Base-by-base conservation (phyloP, 1,284 basidiomycete genomes). In the Calocybe gambosa region DNA sequence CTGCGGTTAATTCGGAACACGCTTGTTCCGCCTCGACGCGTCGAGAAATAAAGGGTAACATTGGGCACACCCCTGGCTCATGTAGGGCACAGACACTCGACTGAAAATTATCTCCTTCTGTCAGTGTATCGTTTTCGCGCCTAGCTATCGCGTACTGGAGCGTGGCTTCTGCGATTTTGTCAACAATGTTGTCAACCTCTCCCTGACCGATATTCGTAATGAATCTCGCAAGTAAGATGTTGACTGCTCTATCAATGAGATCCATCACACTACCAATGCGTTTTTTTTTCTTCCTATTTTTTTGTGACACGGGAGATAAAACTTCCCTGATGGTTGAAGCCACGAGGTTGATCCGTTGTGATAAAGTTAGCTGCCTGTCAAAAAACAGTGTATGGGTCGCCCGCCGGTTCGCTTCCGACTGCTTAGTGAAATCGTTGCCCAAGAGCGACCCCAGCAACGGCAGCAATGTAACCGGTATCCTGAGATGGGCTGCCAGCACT, bases 361-460 rank as follows among this genome's bases (percentile, higher is more conserved):
- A 64, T 18, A 70, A 60, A 0, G 74, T 74, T 20, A 80, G 62
- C n/a, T 68, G 65, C 36, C 74, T 69, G 34, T 85, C 79, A 56
- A 89, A 89, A 61, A 89, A 86, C 16, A 85, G 57, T 0, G 66
- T 70, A 56, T 80, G 82, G n/a, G 77, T 64, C 49, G 74, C 76
- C 45, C 66, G 69, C 31, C 66, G 68, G 25, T 65, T 65, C 19
- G 69, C 63, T 44, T 63, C 65, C 20, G 66, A 70, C 53, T 62
- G 74, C 58, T 62, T 77, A 0, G 82, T 75, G 58, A 84, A 91
- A 62, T 95, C 93, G 61, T 93, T 94, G 23, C 93, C 93, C 7
- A 90, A 77, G 1, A 95, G 68, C 1, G 89, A 83, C 8, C 85
- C 89, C n/a, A 95, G 71, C 8, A 95, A 74, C 1, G 93, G 90